phyloP scores from a whole-genome alignment of 2,329 filamentous ascomycete genomes.

The Nemania bipapillata region DNA sequence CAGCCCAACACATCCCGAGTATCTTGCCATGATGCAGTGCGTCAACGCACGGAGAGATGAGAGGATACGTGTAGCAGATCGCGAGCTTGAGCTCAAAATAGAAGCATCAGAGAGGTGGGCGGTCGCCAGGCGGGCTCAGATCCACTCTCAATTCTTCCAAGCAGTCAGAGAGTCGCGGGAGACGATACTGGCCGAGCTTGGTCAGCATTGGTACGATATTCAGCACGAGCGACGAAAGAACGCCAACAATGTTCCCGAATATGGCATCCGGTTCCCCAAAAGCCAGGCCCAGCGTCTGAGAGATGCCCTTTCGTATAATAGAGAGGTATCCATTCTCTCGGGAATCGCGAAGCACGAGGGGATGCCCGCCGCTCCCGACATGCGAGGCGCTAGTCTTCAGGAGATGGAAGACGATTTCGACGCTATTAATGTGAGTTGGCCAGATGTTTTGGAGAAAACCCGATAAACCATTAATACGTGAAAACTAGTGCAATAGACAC shows the following conservation, averaged over 20 bases:
- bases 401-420: constrained; percentile 89
- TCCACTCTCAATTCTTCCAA: constrained; percentile 92
- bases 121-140: constrained; percentile 83
- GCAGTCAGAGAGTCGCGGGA: constrained; percentile 85
- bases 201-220: constrained; percentile 91
- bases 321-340: constrained; percentile 89
- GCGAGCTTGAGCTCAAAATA: constrained; percentile 77
- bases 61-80: constrained; percentile 79
- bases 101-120: constrained; percentile 78
- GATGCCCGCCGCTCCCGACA: constrained; percentile 91
- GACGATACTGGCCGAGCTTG: constrained; percentile 79
- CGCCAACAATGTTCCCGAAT: constrained; percentile 82
- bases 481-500: constrained; percentile 48
- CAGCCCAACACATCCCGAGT: constrained; percentile 85
- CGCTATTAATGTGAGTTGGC: constrained; percentile 80
- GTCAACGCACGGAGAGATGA: constrained; percentile 84
- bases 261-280: constrained; percentile 81
- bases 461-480: constrained; percentile 32
- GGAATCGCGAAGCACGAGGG: constrained; percentile 95
- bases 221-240: constrained; percentile 85
- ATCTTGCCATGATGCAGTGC: constrained; percentile 87
- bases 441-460: not conserved
- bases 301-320: constrained; percentile 91
- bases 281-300: constrained; percentile 80
- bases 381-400: constrained; percentile 74